phyloP scores from a whole-genome alignment of 78 protist species.

The Diacronema lutheri region DNA sequence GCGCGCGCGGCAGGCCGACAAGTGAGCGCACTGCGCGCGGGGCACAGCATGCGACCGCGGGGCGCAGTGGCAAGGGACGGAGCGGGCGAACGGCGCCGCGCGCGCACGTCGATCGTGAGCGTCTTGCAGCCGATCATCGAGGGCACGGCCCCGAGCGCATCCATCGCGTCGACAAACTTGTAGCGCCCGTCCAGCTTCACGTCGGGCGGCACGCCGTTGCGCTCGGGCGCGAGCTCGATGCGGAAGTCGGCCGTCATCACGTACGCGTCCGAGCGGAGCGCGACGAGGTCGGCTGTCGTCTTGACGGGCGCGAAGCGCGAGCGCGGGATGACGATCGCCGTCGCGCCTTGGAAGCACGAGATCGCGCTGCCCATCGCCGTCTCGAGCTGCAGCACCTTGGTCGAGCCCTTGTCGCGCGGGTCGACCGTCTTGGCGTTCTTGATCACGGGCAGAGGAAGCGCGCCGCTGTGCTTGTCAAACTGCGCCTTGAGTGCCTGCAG shows the following conservation, averaged over 20 bases:
- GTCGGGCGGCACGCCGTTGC: constrained; percentile 57
- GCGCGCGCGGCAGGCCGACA: too few relatives aligned
- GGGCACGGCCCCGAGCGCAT: constrained; percentile 63
- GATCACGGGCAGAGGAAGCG: constrained; percentile 52
- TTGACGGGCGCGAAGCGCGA: constrained; percentile 96
- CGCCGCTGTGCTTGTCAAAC: constrained; percentile 6
- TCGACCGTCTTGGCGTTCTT: constrained; percentile 40
- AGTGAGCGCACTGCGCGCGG: neutral
- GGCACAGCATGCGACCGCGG: too few relatives aligned
- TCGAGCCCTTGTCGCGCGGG: constrained; percentile 3
- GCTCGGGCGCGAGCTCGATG: constrained; percentile 57
- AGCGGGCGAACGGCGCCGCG: constrained; percentile 65
- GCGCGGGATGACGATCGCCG: constrained; percentile 88
- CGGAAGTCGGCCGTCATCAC: constrained; percentile 51
- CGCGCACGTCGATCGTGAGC: constrained; percentile 89
- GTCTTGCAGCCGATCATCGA: constrained; percentile 80
- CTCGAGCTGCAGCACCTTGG: constrained; percentile 92
- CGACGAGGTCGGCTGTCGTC: constrained; percentile 82
- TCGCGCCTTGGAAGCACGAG: constrained; percentile 67
- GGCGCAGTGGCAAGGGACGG: constrained; percentile 63
- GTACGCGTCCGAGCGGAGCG: constrained; percentile 85
- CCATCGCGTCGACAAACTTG: constrained; percentile 58
- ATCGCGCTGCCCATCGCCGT: constrained; percentile 95
- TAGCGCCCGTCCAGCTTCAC: constrained; percentile 81
- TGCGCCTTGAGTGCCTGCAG: constrained; percentile 70